Evolutionary conservation across 1,139 yeast genomes (phyloP), one percentile per base, ranked within the genome.

Genomic region (Saccharomycopsis hybrid): DNA sequence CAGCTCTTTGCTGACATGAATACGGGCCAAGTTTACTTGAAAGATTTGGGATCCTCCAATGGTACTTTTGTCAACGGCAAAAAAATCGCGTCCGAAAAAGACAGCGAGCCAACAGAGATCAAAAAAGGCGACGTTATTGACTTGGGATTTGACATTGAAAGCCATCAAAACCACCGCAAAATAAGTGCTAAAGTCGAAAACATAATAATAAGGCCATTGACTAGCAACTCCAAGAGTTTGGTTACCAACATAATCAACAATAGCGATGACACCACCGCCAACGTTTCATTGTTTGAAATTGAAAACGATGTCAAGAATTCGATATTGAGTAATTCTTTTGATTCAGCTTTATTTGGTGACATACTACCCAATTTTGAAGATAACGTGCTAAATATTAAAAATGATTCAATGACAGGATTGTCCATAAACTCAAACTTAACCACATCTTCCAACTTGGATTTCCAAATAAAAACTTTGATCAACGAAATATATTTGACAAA

Each of bases 111-210:
- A 2, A 70, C 70, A 4, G 87, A 81, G 58, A 67, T 92, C 48
- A 74, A 79, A 53, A 73, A 82, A 39, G 92, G 88, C 13, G 98
- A 92, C 65, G 71, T 78, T 9, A 76, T 92, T 18, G 95, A 92
- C 61, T 71, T 94, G 52, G 98, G 99, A 1, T 88, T 95, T 51
- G 95, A 94, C 61, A 87, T 94, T 49, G 89, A 88, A 60, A 82
- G 84, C 44, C 89, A 84, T 49, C 67, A 72, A 56, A 85, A 85
- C 51, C 97, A 90, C 65, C 79, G 88, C 59, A 90, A 87, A 63
- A 89, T 90, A 54, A 80, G 88, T 53, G 88, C 95, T 39, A 72
- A 74, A 51, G 84, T 90, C 13, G 95, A 85, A 50, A 82, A 83
- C 55, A 78, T 86, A 44, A 75, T 80, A 44, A 73, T 82, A 35